phyloP scores from a whole-genome alignment of 805 yeast species.

The Candida dajiaensis region DNA sequence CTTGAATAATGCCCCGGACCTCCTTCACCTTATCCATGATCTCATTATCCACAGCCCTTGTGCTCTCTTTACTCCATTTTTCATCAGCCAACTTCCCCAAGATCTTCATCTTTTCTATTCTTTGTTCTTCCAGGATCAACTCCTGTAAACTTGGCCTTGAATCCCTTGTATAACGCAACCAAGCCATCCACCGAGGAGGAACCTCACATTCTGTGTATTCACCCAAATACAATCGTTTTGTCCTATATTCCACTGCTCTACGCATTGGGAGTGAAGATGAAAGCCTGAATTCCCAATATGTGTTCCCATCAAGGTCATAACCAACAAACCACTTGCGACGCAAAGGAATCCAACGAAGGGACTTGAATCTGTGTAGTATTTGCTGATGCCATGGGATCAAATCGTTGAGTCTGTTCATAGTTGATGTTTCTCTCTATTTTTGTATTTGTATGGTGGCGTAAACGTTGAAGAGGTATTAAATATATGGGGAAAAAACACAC shows the following conservation, averaged over 20 bases:
- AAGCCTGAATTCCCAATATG: slow-evolving; percentile 75
- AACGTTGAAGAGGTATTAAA: too few relatives aligned
- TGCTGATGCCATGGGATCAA: slow-evolving; percentile 43
- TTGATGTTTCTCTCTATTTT: too few relatives aligned
- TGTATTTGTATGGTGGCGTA: too few relatives aligned
- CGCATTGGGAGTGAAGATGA: slow-evolving; percentile 47
- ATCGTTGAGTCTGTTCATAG: slow-evolving; percentile 46
- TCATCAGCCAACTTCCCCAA: slow-evolving; percentile 24
- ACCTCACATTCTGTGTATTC: slow-evolving; percentile 51
- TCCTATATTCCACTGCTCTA: slow-evolving; percentile 55
- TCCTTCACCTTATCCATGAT: background rate
- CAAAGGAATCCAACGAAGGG: slow-evolving; percentile 61
- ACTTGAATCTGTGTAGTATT: slow-evolving; percentile 48
- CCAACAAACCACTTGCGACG: slow-evolving; percentile 58
- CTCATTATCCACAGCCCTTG: slow-evolving; percentile 8
- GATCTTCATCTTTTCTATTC: slow-evolving; percentile 46
- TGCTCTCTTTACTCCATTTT: slow-evolving; percentile 22
- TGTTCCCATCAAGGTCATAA: slow-evolving; percentile 77
- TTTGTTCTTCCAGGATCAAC: slow-evolving; percentile 46
- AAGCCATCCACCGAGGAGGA: slow-evolving; percentile 73
- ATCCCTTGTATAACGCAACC: slow-evolving; percentile 64
- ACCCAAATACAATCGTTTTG: slow-evolving; percentile 33
- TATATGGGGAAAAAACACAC: too few relatives aligned
- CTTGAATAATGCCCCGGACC: slow-evolving; percentile 1
- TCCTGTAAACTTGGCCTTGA: slow-evolving; percentile 60